phyloP scores from a whole-genome alignment of 805 yeast species.

The Kodamaea kaohsiungensis region DNA sequence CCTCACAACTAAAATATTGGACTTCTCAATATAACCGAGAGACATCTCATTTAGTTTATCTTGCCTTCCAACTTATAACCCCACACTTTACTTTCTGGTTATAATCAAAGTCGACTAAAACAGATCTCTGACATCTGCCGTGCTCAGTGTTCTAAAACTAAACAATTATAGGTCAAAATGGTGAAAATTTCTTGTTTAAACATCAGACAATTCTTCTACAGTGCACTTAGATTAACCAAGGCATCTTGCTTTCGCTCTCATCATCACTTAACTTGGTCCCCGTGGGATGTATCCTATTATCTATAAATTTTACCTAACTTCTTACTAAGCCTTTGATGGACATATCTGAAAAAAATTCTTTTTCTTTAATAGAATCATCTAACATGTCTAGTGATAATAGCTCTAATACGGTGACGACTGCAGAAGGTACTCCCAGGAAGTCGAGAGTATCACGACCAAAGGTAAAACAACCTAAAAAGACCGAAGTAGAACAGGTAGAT shows the following conservation, averaged over 20 bases:
- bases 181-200: no score
- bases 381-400: background rate
- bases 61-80: no score
- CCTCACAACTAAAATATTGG: no score
- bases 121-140: no score
- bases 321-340: background rate
- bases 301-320: background rate
- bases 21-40: no score
- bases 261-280: background rate
- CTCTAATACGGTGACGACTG: background rate
- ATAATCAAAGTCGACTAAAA: no score
- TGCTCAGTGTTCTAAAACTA: no score
- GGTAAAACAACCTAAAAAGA: background rate
- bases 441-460: conserved; percentile 5
- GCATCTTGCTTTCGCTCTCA: background rate
- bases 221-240: no score
- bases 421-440: background rate
- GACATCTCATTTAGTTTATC: no score
- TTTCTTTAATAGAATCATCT: background rate
- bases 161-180: no score
- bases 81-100: no score
- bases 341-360: conserved; percentile 1
- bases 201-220: no score
- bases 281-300: background rate
- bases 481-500: conserved; percentile 20